Evolutionary conservation across 1,284 basidiomycete genomes (phyloP).

Genomic region (Moniliophthora roreri): DNA sequence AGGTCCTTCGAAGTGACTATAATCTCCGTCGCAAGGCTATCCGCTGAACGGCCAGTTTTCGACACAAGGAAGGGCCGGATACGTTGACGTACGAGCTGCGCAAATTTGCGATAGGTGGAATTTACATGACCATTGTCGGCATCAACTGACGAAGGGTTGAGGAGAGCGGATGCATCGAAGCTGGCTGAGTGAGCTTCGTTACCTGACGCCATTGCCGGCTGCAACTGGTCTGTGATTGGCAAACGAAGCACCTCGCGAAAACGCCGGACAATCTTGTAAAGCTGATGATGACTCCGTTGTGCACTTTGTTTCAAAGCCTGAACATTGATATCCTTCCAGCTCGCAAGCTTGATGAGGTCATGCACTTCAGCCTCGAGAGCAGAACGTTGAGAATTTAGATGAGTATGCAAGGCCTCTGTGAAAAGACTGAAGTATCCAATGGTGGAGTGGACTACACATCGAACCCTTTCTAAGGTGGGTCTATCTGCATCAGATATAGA

Average conservation of each 20-base stretch:
- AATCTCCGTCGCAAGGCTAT: constrained; percentile 75
- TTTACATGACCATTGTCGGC: background rate
- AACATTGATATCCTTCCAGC: constrained; percentile 98
- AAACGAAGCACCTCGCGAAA: constrained; percentile 89
- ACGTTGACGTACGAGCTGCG: constrained; percentile 37
- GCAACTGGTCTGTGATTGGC: constrained; percentile 53
- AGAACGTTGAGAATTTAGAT: constrained; percentile 60
- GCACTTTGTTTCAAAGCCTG: constrained; percentile 93
- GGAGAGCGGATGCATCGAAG: background rate
- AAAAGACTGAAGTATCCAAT: constrained; percentile 71
- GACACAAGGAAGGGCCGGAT: constrained; percentile 44
- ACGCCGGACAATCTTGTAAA: constrained; percentile 91
- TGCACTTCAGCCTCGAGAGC: constrained; percentile 81
- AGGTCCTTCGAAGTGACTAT: constrained; percentile 70
- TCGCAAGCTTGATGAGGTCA: constrained; percentile 91
- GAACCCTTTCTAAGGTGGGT: constrained; percentile 45
- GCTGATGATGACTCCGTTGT: constrained; percentile 85
- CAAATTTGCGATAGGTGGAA: constrained; percentile 49
- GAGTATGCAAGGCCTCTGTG: constrained; percentile 45
- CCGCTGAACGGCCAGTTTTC: constrained; percentile 41
- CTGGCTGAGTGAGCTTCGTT: constrained; percentile 27
- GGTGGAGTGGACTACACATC: constrained; percentile 69
- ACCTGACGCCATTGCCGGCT: constrained; percentile 34
- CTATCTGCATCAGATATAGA: constrained; percentile 21
- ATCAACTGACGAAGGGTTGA: background rate